Evolutionary conservation across 306 rosid species (phyloP).

Genomic region (Cucumis melo): DNA sequence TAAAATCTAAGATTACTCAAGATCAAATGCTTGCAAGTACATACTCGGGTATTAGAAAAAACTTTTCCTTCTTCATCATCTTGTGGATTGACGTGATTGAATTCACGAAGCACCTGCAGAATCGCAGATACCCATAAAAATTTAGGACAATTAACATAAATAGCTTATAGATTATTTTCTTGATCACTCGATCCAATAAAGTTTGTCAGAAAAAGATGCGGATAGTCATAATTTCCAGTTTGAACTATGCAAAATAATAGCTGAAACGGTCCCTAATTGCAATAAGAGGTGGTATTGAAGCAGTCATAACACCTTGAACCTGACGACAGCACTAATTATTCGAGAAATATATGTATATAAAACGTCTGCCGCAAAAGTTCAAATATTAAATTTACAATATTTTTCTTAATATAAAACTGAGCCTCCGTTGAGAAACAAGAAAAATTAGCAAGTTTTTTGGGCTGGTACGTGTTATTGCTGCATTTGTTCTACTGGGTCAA

Average conservation of each 20-base stretch:
- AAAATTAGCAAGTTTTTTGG: background rate
- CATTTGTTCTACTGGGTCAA: background rate
- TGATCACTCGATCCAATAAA: background rate
- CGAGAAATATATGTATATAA: background rate
- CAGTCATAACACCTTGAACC: background rate
- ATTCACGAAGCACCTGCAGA: conserved; percentile 81
- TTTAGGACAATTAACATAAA: background rate
- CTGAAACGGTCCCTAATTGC: background rate
- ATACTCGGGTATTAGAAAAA: conserved; percentile 67
- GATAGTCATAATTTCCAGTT: background rate
- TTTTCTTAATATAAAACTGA: no score
- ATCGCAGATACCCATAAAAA: background rate
- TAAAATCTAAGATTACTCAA: background rate
- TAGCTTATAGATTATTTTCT: background rate
- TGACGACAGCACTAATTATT: background rate
- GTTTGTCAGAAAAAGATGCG: background rate
- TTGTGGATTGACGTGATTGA: conserved; percentile 97
- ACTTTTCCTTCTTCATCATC: conserved; percentile 89
- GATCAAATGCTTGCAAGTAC: conserved; percentile 4
- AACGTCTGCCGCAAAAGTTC: background rate
- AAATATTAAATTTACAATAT: background rate
- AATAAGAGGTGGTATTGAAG: background rate
- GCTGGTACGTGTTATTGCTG: background rate
- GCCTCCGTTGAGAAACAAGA: background rate
- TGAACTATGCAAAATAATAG: background rate